Evolutionary conservation across 371 early-diverging fungal genomes (phyloP), one percentile per base, ranked within the genome.

Genomic region (Syncephalastrum racemosum): DNA sequence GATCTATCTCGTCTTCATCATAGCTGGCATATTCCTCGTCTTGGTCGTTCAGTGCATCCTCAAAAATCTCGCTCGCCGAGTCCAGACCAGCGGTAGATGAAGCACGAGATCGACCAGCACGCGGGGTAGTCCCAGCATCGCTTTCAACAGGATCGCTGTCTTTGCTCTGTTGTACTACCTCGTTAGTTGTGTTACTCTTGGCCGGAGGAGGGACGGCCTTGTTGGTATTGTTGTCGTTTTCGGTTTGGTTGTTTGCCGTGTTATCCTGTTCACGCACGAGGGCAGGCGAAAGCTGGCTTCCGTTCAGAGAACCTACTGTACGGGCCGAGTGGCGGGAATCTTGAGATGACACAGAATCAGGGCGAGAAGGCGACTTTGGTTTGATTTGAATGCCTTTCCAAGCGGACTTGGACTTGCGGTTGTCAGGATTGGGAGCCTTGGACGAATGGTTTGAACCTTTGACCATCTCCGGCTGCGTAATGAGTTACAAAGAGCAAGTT

Each of bases 1-100:
- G 42, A 25, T n/a, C 18, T 44, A 24, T 22, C 42, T 43, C 44
- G 22, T 23, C 25, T 14, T 42, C 44, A 16, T 53, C 44, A 7
- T 53, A n/a, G 14, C 50, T 23, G 18, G 50, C 20, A 14, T n/a
- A n/a, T 3, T 53, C 54, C 7, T 53, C 44, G 24, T 44, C 41
- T 22, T 53, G 50, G 36, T 63, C 59, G 27, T 63, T 59, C 22
- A 54, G 54, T 4, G 63, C 63, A 24, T 63, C 63, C 41, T 63
- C 63, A 54, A 63, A 63, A 0, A 63, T 51, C 27, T 63, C 63
- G 36, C 63, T 63, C 40, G 63, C 63, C 16, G 62, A 62, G 42
- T 62, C 62, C 3, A 62, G 20, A 22, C 54, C 60, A 36, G 54
- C 54, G 13, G 54, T 54, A 10, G 63, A 63, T 16, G 63, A 63